Percentiles rank a stretch among this genome's conserved stretches.
phyloP scores from a whole-genome alignment of 163 green algal species.

The Picocystis sp. region DNA sequence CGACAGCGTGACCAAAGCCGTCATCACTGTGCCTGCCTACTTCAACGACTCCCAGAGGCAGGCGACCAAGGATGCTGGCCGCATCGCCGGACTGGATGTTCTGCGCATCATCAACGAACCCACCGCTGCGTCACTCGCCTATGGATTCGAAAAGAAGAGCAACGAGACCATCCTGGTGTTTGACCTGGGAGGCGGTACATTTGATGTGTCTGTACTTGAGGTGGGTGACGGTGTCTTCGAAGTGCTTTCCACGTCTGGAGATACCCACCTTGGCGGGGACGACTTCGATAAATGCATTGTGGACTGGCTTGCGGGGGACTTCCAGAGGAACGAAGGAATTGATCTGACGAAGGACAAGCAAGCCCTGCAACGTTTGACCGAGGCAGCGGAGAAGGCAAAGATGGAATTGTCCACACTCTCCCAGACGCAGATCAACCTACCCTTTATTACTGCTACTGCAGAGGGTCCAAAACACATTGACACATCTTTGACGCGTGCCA shows the following conservation, averaged over 20 bases:
- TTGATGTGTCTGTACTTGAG: constrained; percentile 76
- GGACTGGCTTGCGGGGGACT: constrained; percentile 31
- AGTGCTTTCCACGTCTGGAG: constrained; percentile 35
- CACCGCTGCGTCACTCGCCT: constrained; percentile 67
- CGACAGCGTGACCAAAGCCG: constrained; percentile 69
- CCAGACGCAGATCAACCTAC: constrained; percentile 29
- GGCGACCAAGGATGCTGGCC: constrained; percentile 81
- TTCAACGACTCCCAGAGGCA: constrained; percentile 97
- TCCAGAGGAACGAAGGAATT: constrained; percentile 30
- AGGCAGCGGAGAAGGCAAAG: constrained; percentile 36
- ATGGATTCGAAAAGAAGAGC: constrained; percentile 57
- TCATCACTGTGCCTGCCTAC: constrained; percentile 77
- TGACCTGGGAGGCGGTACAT: constrained; percentile 81
- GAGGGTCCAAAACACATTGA: constrained; percentile 61
- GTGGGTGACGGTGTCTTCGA: constrained; percentile 34
- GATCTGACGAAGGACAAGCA: constrained; percentile 33
- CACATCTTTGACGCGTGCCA: constrained; percentile 34
- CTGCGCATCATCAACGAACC: constrained; percentile 31
- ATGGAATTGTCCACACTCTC: constrained; percentile 26
- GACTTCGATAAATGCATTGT: constrained; percentile 39
- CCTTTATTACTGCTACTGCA: constrained; percentile 45
- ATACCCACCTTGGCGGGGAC: constrained; percentile 35
- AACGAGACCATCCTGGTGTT: constrained; percentile 50
- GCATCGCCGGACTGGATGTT: constrained; percentile 88
- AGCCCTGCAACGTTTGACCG: constrained; percentile 30